phyloP scores from a whole-genome alignment of 306 rosid species.

The Acmispon strigosus region DNA sequence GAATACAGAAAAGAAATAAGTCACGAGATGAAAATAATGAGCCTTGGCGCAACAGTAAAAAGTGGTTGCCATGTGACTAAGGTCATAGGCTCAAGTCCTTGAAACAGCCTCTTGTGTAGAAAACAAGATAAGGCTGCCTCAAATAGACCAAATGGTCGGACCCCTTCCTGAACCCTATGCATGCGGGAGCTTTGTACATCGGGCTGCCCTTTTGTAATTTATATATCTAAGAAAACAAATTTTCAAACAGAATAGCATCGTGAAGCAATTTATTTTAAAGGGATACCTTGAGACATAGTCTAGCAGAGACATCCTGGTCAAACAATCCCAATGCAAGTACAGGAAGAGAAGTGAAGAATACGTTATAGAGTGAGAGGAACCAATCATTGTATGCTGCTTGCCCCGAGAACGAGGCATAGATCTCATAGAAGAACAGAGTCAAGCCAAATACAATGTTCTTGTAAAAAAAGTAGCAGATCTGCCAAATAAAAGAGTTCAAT shows the following conservation, averaged over 20 bases:
- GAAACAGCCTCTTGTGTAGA: too few relatives aligned
- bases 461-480: constrained; percentile 98
- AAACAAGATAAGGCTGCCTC: too few relatives aligned
- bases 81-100: too few relatives aligned
- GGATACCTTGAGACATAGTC: constrained; percentile 69
- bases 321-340: constrained; percentile 88
- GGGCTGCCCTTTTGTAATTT: too few relatives aligned
- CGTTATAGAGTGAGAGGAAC: constrained; percentile 68
- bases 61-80: too few relatives aligned
- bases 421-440: constrained; percentile 71
- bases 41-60: too few relatives aligned
- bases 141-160: too few relatives aligned
- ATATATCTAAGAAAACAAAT: not conserved
- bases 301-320: constrained; percentile 82
- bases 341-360: constrained; percentile 95
- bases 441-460: constrained; percentile 82
- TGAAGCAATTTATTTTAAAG: not conserved
- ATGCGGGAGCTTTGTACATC: too few relatives aligned
- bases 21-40: not conserved
- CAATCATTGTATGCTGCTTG: constrained; percentile 77
- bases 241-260: not conserved
- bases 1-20: not conserved
- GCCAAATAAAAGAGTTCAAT: constrained; percentile 25
- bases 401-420: constrained; percentile 75
- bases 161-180: too few relatives aligned